Evolutionary conservation across 352 stramenopile genomes (phyloP), one percentile per base, ranked within the genome.

Genomic region (Phytophthora syringae): DNA sequence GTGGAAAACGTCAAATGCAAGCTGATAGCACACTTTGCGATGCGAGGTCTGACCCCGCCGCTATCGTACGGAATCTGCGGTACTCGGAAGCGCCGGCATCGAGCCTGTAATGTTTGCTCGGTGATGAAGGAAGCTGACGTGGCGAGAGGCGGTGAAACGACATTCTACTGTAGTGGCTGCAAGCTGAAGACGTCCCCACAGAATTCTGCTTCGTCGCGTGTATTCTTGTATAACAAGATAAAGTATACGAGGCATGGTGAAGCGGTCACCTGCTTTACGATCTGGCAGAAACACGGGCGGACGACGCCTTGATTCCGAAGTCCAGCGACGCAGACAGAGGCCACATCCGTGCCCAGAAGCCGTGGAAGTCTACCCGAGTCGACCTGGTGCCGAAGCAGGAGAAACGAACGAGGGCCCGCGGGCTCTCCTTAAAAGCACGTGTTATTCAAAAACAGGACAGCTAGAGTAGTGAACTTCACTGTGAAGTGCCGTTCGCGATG

Each of bases 71-170:
- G 0, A 57, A 57, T 34, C 22, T 49, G 5, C 21, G 40, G 9
- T 18, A 56, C 48, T 5, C n/a, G 3, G 15, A 60, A 66, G 15
- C 10, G 28, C 2, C 28, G 49, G 10, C 13, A 48, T 11, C 15
- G 58, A 13, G 43, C 40, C 10, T 60, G 58, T n/a, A 60, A 51
- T 7, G 50, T 66, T 3, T 60, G 58, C 30, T 55, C 28, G 18
- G 11, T 51, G 2, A 20, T 66, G 28, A 66, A 55, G 16, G 13
- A 37, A 5, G 11, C 22, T 16, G 4, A 10, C n/a, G 5, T 45
- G 9, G 7, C 15, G 3, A 47, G 9, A 3, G 37, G 37, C 2
- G 47, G 45, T 3, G 37, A 56, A 6, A 57, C 56, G 2, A 42
- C 47, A 2, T 57, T 39, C 25, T 44, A 56, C 6, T 57, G 56